Evolutionary conservation across 495 filamentous ascomycete genomes (phyloP).

Genomic region (Tuber calosporum): DNA sequence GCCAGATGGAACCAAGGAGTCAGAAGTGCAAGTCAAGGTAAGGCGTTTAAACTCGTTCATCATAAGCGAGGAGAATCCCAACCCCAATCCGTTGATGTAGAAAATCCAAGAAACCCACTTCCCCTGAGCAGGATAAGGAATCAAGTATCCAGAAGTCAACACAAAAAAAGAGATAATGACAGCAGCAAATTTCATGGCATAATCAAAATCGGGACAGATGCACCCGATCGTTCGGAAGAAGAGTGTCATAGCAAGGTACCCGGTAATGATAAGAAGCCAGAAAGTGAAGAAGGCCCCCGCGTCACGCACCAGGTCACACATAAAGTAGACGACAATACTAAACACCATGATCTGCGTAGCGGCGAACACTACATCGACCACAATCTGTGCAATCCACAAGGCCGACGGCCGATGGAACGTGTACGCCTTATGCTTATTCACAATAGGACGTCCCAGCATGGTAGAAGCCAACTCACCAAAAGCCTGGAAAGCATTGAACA

Average conservation of each 20-base stretch:
- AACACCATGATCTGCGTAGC: slow-evolving; percentile 62
- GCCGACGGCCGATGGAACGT: slow-evolving; percentile 73
- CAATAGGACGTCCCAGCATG: slow-evolving; percentile 65
- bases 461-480: slow-evolving; percentile 64
- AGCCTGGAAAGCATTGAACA: slow-evolving; percentile 75
- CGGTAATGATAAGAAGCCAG: slow-evolving; percentile 59
- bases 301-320: slow-evolving; percentile 59
- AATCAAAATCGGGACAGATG: slow-evolving; percentile 75
- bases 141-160: slow-evolving; percentile 70
- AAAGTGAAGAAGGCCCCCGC: slow-evolving; percentile 77
- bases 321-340: slow-evolving; percentile 71
- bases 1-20: slow-evolving; percentile 60
- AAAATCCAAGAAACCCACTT: slow-evolving; percentile 77
- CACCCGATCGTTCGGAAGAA: slow-evolving; percentile 74
- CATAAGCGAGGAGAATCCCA: slow-evolving; percentile 69
- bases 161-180: slow-evolving; percentile 72
- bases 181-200: slow-evolving; percentile 69
- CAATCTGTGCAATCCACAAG: slow-evolving; percentile 70
- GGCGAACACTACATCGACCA: slow-evolving; percentile 67
- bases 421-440: slow-evolving; percentile 74
- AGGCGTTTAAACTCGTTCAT: slow-evolving; percentile 68
- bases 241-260: slow-evolving; percentile 69
- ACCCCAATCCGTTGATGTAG: slow-evolving; percentile 68
- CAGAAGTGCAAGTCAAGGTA: slow-evolving; percentile 56
- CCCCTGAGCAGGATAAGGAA: slow-evolving; percentile 62